These are phyloP conservation scores for Penicillium sp. DNA, from an alignment of 2,329 filamentous ascomycete genomes.

Conservation along the genomic window DNA sequence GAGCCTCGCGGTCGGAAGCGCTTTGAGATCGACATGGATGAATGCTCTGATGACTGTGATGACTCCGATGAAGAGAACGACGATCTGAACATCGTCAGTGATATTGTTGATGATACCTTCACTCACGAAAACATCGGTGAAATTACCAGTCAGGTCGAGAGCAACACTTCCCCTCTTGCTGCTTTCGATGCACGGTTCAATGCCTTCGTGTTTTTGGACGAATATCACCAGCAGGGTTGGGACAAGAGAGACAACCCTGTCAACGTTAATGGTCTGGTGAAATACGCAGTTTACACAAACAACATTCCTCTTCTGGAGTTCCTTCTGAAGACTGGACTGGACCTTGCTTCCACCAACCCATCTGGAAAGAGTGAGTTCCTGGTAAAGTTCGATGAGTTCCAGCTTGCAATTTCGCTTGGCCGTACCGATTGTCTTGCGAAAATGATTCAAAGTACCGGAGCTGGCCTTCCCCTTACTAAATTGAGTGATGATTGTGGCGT, in stretches of 20 bases:
- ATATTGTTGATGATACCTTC: constrained; percentile 64
- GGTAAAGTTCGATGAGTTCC: constrained; percentile 29
- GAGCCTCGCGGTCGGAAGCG: constrained; percentile 49
- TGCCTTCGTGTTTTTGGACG: constrained; percentile 25
- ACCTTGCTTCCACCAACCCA: constrained; percentile 14
- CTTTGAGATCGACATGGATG: constrained; percentile 34
- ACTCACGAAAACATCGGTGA: constrained; percentile 75
- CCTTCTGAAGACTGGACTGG: constrained; percentile 54
- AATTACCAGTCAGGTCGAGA: constrained; percentile 66
- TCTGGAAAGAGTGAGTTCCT: not conserved
- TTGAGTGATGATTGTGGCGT: constrained; percentile 65
- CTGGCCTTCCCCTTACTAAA: constrained; percentile 66
- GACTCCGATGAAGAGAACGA: constrained; percentile 27
- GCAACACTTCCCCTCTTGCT: constrained; percentile 54
- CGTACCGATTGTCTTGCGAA: constrained; percentile 43
- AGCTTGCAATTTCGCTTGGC: constrained; percentile 45
- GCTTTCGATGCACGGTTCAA: constrained; percentile 49
- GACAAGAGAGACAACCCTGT: not conserved
- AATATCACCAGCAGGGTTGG: not conserved
- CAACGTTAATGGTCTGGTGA: constrained; percentile 29
- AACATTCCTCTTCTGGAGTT: constrained; percentile 55
- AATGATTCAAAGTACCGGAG: constrained; percentile 65
- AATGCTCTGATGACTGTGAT: constrained; percentile 29
- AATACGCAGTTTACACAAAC: constrained; percentile 52
- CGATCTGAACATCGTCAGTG: constrained; percentile 38